Evolutionary conservation across 345 rosid genomes (phyloP).

Genomic region (Aquilaria malaccensis): DNA sequence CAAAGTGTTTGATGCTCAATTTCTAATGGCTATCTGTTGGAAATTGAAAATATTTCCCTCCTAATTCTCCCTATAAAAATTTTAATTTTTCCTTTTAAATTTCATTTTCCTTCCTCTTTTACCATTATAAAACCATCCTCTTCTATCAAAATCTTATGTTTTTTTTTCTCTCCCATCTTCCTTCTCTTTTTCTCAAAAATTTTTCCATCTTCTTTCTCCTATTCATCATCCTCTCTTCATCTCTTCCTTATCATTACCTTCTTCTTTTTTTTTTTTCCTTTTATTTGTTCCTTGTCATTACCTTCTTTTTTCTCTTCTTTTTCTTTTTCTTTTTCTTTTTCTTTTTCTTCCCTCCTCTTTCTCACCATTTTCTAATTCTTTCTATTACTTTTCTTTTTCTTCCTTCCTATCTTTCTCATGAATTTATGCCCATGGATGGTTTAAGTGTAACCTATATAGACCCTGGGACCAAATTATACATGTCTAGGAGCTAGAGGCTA

Average conservation of each 20-base stretch:
- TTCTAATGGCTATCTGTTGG: too few relatives aligned
- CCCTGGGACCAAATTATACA: not conserved
- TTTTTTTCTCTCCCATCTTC: too few relatives aligned
- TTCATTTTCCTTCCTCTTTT: too few relatives aligned
- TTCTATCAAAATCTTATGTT: too few relatives aligned
- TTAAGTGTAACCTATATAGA: not conserved
- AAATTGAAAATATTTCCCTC: too few relatives aligned
- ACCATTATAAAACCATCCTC: too few relatives aligned
- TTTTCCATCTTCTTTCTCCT: not conserved
- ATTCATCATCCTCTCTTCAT: not conserved
- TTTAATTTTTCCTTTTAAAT: too few relatives aligned
- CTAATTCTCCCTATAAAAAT: too few relatives aligned
- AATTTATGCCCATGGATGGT: not conserved
- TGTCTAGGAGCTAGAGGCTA: too few relatives aligned
- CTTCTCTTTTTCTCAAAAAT: too few relatives aligned
- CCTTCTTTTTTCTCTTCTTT: not conserved
- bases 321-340: not conserved
- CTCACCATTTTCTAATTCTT: not conserved
- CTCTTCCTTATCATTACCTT: not conserved
- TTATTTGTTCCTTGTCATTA: not conserved
- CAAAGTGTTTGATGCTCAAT: too few relatives aligned
- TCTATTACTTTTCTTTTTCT: not conserved
- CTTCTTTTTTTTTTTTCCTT: not conserved
- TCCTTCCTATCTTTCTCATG: not conserved
- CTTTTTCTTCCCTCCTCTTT: not conserved